A percentile compares a stretch with the other conserved stretches of the same genome.
Conservation (phyloP, 345 rosid species). For the Eucalyptus melliodora region DNA sequence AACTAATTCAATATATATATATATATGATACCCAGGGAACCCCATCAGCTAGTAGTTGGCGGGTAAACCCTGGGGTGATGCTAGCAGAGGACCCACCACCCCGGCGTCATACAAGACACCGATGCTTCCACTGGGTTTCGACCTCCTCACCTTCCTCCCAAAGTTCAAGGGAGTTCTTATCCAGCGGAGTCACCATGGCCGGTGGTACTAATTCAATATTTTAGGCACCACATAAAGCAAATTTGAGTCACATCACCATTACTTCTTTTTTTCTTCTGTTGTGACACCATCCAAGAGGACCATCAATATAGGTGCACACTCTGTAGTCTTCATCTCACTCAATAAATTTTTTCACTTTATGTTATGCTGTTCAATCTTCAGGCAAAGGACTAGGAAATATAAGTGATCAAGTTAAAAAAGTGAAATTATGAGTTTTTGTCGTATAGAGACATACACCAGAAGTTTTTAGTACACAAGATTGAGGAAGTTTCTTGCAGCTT, state of each 20-base stretch:
- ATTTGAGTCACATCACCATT: not conserved
- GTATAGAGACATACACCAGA: not conserved
- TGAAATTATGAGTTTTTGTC: not conserved
- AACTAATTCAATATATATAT: not conserved
- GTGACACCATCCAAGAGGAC: not conserved
- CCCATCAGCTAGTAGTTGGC: no score
- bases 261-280: not conserved
- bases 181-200: no score
- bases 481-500: not conserved
- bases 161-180: no score
- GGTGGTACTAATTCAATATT: not conserved
- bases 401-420: not conserved
- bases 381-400: not conserved
- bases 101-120: no score
- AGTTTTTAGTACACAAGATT: not conserved
- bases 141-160: no score
- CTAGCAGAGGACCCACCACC: no score
- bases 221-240: not conserved
- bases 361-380: not conserved
- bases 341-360: not conserved
- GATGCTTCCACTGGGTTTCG: no score
- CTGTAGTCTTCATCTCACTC: not conserved
- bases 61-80: no score
- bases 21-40: no score
- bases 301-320: not conserved